These are phyloP conservation scores for Debaryomyces udenii DNA, from an alignment of 1,139 yeast genomes.

Conservation along the genomic window DNA sequence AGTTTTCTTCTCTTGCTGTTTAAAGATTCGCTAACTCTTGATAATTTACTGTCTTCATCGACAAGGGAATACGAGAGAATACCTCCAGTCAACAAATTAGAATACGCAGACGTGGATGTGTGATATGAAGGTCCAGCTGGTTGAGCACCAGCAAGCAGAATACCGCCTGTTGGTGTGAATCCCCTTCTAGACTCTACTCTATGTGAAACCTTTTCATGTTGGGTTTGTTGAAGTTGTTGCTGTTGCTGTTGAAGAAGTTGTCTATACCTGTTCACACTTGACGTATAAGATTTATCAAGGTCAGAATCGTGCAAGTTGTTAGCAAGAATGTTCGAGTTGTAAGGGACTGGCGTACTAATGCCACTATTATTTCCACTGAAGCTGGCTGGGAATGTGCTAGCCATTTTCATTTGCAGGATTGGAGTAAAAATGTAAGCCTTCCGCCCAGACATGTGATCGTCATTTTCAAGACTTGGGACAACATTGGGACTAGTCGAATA, in stretches of 20 bases:
- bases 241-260: conserved; percentile 30
- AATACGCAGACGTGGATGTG: conserved; percentile 38
- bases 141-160: conserved; percentile 19
- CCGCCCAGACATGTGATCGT: conserved; percentile 48
- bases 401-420: conserved; percentile 46
- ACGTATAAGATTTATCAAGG: conserved; percentile 19
- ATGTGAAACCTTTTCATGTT: conserved; percentile 20
- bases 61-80: conserved; percentile 40
- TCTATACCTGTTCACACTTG: conserved; percentile 21
- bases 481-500: conserved; percentile 56
- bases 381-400: conserved; percentile 21
- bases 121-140: conserved; percentile 27
- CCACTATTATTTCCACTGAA: conserved; percentile 12
- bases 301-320: conserved; percentile 19
- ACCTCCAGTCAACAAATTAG: conserved; percentile 45
- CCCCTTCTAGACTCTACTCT: conserved; percentile 21
- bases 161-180: conserved; percentile 22
- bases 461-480: conserved; percentile 60
- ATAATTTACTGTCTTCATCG: conserved; percentile 22
- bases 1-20: conserved; percentile 28
- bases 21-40: conserved; percentile 23
- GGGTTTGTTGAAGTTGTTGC: conserved; percentile 25
- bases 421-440: conserved; percentile 51
- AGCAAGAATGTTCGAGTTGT: conserved; percentile 8
- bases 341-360: conserved; percentile 14